Base-by-base conservation (phyloP, 2,329 filamentous ascomycete genomes). In the Hymenoscyphus fructigenus region DNA sequence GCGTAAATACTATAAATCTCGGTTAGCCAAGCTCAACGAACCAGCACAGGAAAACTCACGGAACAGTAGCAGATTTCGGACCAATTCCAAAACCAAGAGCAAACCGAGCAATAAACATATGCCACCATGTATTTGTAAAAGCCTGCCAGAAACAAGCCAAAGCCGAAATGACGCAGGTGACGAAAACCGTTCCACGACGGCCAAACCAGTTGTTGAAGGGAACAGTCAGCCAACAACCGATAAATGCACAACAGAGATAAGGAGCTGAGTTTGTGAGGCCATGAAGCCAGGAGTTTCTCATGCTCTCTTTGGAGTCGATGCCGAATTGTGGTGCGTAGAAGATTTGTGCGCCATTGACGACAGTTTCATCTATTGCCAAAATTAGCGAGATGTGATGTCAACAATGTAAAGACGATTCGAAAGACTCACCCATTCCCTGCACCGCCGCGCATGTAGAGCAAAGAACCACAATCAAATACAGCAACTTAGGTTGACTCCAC, bases 161-260 rank as follows among this genome's bases (percentile, higher is more conserved):
- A 15, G 83, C 81, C 0, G 87, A 88, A 69, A 91, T 81, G 34
- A 84, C 76, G 69, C 89, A 91, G 6, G 88, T 85, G 41, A 91
- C 79, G 74, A 91, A 91, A 59, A 91, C 87, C 1, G 88, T 91
- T 12, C 90, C 89, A 2, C 89, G 83, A 59, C 90, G 85, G 14
- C 90, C 91, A 67, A 92, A 88, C 66, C 74, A 79, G 63, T 87
- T 84, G 77, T 92, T 92, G 76, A 92, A 83, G 0, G 90, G 90
- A 44, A 88, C 86, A 0, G 88, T 91, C 57, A 89, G 79, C 90
- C 90, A 92, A 76, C 89, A 92, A 23, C 89, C 88, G 58, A 89
- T 75, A 55, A 91, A 77, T 3, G 88, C 87, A 69, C 87, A 91
- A 77, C 86, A 86, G 26, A 91, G 82, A 68, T 89, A 88, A 0